Conservation (phyloP, 169 alveolate genomes). For the Theileria sp. region DNA sequence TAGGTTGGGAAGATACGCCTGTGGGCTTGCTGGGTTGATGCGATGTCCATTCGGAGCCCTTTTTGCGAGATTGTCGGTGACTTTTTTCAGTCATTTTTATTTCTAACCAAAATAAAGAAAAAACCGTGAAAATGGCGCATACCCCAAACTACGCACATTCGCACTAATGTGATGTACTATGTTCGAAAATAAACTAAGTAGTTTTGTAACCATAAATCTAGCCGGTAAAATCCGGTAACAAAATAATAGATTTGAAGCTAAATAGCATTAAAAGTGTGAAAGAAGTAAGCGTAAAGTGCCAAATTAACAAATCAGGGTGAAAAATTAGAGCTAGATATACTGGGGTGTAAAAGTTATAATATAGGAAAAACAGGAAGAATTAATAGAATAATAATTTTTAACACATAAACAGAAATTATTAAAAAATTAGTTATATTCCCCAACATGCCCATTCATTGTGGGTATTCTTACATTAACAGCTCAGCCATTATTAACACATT, state of each 20-base stretch:
- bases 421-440: neutral
- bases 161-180: neutral
- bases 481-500: neutral
- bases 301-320: neutral
- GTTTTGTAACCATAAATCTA: constrained; percentile 8
- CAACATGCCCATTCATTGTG: constrained; percentile 20
- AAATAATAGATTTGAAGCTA: neutral
- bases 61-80: neutral
- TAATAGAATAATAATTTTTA: neutral
- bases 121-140: neutral
- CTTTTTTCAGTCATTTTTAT: constrained; percentile 21
- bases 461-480: neutral
- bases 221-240: neutral
- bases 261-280: neutral
- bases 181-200: neutral
- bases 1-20: constrained; percentile 3
- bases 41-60: neutral
- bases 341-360: neutral
- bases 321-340: neutral
- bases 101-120: neutral
- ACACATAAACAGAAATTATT: neutral
- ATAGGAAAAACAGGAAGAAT: neutral
- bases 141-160: constrained; percentile 15
- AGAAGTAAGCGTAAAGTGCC: neutral
- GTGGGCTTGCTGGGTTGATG: neutral